These are phyloP conservation scores for Senecio squalidus DNA, from an alignment of 140 eudicot species.

Conservation along the genomic window DNA sequence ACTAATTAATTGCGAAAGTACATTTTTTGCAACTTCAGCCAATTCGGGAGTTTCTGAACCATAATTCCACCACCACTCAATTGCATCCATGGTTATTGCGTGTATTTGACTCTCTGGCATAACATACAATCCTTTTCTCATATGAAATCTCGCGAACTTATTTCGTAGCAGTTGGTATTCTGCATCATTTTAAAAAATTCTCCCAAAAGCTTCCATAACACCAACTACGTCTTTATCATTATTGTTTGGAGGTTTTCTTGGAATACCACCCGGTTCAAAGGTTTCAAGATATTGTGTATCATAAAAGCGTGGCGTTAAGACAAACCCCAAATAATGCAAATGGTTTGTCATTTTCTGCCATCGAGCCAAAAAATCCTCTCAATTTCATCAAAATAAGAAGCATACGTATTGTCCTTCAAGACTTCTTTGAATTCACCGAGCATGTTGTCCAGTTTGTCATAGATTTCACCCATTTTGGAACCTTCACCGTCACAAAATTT, in stretches of 20 bases:
- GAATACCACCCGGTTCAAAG: constrained; percentile 1
- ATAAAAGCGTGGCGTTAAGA: neutral
- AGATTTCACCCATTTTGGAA: neutral
- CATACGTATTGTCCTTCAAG: neutral
- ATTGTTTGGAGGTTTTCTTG: constrained; percentile 6
- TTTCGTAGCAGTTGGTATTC: neutral
- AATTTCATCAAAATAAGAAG: neutral
- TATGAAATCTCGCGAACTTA: constrained; percentile 9
- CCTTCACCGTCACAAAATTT: neutral
- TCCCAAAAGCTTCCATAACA: neutral
- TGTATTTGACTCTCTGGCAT: neutral
- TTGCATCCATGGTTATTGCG: constrained; percentile 9
- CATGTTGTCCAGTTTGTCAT: neutral
- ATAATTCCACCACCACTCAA: constrained; percentile 7
- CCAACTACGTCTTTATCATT: constrained; percentile 1
- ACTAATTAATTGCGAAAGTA: no score
- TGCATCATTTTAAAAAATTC: neutral
- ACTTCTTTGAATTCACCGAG: neutral
- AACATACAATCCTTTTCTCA: neutral
- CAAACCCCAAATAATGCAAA: neutral
- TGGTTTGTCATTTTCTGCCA: neutral
- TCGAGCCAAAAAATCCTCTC: neutral
- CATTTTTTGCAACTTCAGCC: neutral
- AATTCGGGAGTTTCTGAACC: neutral
- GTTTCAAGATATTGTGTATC: neutral